Base-by-base conservation (phyloP, 208 protist genomes). In the Crithidia expoeki region DNA sequence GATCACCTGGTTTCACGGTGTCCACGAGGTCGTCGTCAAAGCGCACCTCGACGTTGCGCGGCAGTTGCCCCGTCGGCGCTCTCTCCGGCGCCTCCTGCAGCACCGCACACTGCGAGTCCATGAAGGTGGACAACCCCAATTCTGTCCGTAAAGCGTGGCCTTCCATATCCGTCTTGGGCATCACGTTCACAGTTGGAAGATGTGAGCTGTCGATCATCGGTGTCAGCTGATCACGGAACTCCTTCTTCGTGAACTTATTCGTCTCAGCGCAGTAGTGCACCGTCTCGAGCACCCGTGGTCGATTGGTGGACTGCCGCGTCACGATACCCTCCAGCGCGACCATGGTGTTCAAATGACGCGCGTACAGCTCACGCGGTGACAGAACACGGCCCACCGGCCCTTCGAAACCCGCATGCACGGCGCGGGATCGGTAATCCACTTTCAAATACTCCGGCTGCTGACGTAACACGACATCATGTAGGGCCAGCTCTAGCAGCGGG, bases 81-180 rank as follows among this genome's bases (percentile, higher is more conserved):
- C 88, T 73, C 85, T 99, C 99, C 28, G 99, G 99, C 62, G 98
- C 97, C 83, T 99, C 99, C 80, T 99, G 98, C 44, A 99, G 80
- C 19, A 94, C 86, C 23, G 98, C 70, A 33, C 86, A 92, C 80
- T 99, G 98, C 33, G 85, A 93, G 79, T 99, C 99, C 44, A 94
- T 88, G 83, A 99, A 99, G 42, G 84, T 88, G 32, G 88, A 99
- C 14, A 99, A 83, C 6, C 99, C 99, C 76, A 97, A 98, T 76
- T 99, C 99, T 0, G 98, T 99, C 46, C 89, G 84, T 23, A 99
- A 87, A 14, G 82, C 69, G 74, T 99, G 97, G 36, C 98, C 98
- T 27, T 98, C 79, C 55, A 94, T 95, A 61, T 99, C 98, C 56
- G 89, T 89, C 68, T 93, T 96, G 27, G 93, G 89, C 83, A 96